Percentiles rank a stretch among this genome's conserved stretches.
Evolutionary conservation across 73 alveolate species (phyloP).

Genomic region (Tetrahymena elliotti): DNA sequence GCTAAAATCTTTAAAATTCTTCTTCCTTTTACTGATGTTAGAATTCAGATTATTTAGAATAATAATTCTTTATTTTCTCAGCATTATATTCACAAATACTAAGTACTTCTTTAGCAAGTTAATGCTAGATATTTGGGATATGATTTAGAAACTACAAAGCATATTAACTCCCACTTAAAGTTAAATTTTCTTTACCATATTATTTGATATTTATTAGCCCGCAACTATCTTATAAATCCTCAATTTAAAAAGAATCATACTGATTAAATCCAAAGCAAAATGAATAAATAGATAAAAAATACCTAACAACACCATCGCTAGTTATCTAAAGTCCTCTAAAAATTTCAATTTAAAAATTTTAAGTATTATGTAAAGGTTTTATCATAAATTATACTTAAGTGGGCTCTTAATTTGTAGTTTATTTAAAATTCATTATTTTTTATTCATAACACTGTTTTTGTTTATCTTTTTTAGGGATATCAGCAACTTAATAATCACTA

Average conservation of each 20-base stretch:
- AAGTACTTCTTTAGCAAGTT: background rate
- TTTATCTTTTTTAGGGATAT: no score
- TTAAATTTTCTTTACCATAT: no score
- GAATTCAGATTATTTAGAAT: background rate
- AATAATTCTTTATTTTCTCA: background rate
- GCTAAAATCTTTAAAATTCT: background rate
- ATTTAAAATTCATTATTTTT: no score
- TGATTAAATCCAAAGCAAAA: background rate
- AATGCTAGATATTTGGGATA: background rate
- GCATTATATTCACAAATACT: background rate
- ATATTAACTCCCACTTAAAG: background rate
- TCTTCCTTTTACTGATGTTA: background rate
- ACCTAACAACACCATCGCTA: background rate
- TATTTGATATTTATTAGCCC: background rate
- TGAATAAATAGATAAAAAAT: background rate
- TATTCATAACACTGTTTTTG: no score
- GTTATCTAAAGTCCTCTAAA: background rate
- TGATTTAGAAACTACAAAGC: background rate
- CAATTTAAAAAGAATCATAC: background rate
- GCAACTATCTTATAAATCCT: background rate
- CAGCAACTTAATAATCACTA: no score
- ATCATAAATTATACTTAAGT: background rate
- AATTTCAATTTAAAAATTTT: no score
- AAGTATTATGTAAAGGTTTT: background rate
- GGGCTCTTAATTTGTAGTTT: background rate